A percentile compares a stretch with the other conserved stretches of the same genome.
Conservation (phyloP, 306 rosid genomes). For the Corylus avellana region DNA sequence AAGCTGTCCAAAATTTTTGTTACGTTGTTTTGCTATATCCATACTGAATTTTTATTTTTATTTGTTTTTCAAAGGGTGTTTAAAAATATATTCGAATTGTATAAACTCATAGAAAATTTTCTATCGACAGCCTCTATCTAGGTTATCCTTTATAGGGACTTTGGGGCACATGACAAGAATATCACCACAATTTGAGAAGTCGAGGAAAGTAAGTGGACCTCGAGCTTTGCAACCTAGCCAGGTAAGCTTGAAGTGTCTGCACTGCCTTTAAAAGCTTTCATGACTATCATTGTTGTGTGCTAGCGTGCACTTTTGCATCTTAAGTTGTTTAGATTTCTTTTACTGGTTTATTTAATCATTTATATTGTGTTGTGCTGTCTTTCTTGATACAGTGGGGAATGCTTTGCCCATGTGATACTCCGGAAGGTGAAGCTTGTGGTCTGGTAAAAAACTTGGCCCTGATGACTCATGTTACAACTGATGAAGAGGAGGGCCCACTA, state of each 20-base stretch:
- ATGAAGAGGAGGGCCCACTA: constrained; percentile 82
- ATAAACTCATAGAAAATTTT: neutral
- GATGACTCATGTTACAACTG: constrained; percentile 97
- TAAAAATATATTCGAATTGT: neutral
- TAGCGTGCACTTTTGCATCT: constrained; percentile 12
- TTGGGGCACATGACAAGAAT: constrained; percentile 93
- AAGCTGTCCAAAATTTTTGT: neutral
- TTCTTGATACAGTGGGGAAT: constrained; percentile 81
- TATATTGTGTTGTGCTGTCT: constrained; percentile 8
- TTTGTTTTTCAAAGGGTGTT: neutral
- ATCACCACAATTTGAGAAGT: constrained; percentile 92
- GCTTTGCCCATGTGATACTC: constrained; percentile 99
- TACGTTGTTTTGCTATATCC: neutral
- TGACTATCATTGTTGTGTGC: neutral
- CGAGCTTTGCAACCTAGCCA: constrained; percentile 97
- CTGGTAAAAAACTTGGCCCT: constrained; percentile 90
- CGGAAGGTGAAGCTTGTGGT: constrained; percentile 97
- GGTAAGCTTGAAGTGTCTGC: constrained; percentile 45
- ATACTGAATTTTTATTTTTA: neutral
- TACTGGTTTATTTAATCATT: neutral
- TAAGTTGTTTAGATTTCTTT: neutral
- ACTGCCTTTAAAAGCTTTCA: constrained; percentile 8
- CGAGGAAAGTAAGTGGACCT: constrained; percentile 92
- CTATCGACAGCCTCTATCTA: constrained; percentile 59
- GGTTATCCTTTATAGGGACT: constrained; percentile 76